Evolutionary conservation across 176 grass and related monocot genomes (phyloP).

Genomic region (Neostapfia colusana): DNA sequence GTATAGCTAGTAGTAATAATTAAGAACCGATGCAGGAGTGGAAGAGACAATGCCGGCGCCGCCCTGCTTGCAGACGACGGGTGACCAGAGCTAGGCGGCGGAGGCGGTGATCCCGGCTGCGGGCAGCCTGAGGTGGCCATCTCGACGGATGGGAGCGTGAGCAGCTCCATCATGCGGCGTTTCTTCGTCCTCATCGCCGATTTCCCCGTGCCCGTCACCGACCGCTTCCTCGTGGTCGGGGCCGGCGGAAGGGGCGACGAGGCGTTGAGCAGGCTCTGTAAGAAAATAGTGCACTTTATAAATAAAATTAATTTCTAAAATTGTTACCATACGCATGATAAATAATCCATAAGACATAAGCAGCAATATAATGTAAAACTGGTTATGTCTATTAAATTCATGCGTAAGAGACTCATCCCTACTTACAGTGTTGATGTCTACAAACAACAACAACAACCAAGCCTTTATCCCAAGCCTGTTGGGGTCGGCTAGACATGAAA

Average conservation of each 20-base stretch:
- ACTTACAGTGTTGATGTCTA: too few relatives aligned
- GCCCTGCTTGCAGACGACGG: background rate
- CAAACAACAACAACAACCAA: too few relatives aligned
- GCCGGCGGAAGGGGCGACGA: background rate
- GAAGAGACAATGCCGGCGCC: background rate
- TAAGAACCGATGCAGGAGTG: background rate
- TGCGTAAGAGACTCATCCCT: too few relatives aligned
- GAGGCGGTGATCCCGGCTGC: background rate
- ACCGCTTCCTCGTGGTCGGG: slow-evolving; percentile 35
- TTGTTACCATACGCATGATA: too few relatives aligned
- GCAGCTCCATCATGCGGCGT: slow-evolving; percentile 29
- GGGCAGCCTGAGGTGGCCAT: slow-evolving; percentile 9
- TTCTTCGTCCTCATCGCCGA: slow-evolving; percentile 19
- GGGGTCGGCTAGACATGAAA: too few relatives aligned
- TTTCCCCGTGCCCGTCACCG: background rate
- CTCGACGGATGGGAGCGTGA: slow-evolving; percentile 51
- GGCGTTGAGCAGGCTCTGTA: slow-evolving; percentile 4
- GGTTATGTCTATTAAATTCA: too few relatives aligned
- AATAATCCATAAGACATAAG: too few relatives aligned
- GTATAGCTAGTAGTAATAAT: background rate
- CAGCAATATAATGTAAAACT: too few relatives aligned
- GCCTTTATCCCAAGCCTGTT: too few relatives aligned
- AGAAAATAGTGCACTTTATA: too few relatives aligned
- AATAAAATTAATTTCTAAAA: too few relatives aligned
- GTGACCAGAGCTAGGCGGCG: background rate